Percentiles rank a stretch among this genome's conserved stretches.
These are phyloP conservation scores for Choanephora cucurbitarum DNA, from an alignment of 371 early-diverging fungal genomes.

Conservation along the genomic window DNA sequence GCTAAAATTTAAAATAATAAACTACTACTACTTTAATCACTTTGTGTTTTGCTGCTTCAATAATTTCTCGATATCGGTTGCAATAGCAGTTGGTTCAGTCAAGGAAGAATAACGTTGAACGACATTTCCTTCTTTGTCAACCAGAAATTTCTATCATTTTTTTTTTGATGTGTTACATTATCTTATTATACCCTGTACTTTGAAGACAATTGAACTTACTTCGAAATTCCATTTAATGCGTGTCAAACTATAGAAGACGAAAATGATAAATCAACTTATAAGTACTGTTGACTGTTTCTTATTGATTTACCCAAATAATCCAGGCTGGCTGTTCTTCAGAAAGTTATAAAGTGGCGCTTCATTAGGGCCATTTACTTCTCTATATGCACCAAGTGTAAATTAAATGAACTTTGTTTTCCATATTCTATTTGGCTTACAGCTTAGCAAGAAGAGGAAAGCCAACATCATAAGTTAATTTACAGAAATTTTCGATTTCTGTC, in stretches of 20 bases:
- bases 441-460: conserved; percentile 85
- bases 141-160: conserved; percentile 68
- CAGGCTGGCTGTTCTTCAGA: conserved; percentile 71
- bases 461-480: conserved; percentile 67
- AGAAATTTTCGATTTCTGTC: conserved; percentile 18
- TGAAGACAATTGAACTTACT: conserved; percentile 26
- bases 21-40: neutral
- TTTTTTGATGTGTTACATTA: neutral
- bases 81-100: conserved; percentile 57
- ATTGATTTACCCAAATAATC: no score
- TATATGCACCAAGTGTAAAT: no score
- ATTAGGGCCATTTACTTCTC: conserved; percentile 81
- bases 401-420: neutral
- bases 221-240: conserved; percentile 82
- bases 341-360: conserved; percentile 75
- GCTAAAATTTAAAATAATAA: conserved; percentile 12
- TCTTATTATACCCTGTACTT: neutral
- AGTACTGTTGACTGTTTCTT: no score
- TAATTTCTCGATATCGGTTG: conserved; percentile 51
- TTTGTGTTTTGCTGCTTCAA: conserved; percentile 13
- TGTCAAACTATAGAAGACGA: conserved; percentile 38
- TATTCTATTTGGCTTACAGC: conserved; percentile 38
- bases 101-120: conserved; percentile 65
- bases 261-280: neutral
- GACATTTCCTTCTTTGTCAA: conserved; percentile 70